Base-by-base conservation (phyloP, 176 grass and related monocot species). In the Lolium rigidum region DNA sequence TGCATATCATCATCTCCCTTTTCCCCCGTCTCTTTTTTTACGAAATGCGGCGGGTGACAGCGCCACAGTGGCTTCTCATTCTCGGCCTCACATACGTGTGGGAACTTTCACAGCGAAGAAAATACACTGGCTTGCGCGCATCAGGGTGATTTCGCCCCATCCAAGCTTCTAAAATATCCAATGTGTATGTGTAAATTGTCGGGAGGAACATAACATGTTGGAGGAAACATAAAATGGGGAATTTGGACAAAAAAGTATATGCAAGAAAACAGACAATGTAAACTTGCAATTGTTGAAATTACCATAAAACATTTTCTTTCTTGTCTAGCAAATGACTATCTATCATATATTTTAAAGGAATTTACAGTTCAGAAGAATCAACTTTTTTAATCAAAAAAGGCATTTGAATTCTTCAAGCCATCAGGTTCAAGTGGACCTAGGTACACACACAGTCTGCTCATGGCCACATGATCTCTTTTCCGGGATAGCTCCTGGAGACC, bases 21-120 rank as follows among this genome's bases (percentile, higher is more conserved):
- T 13, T 15, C 9, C 8, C 20, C 8, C 11, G 17, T 47, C 15
- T 65, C 12, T 51, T 16, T 76, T 1, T 76, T 0, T 47, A 15
- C 0, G 10, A 87, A 68, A 87, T 48, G 79, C 48, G 16, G 56
- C 74, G 54, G 25, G 15, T 37, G 74, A 76, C 28, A 55, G 25
- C 25, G 3, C 49, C 77, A 4, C 3, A 17, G 8, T 75, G 82
- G 44, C 28, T 76, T 39, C 85, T 55, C n/a, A 3, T 76, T 73
- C 78, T 65, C 47, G 14, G 15, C 78, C 68, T 24, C 58, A 41
- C 68, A 17, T 73, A 59, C 14, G 2, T 28, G 72, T 13, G 48
- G 14, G 2, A 26, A 10, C 47, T 76, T 52, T 54, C 0, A 0
- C 18, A 26, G 20, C 14, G 14, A 26, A 17, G 13, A 51, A 74